Conservation (phyloP, 805 yeast species). For the Isabelozyma gotoi region DNA sequence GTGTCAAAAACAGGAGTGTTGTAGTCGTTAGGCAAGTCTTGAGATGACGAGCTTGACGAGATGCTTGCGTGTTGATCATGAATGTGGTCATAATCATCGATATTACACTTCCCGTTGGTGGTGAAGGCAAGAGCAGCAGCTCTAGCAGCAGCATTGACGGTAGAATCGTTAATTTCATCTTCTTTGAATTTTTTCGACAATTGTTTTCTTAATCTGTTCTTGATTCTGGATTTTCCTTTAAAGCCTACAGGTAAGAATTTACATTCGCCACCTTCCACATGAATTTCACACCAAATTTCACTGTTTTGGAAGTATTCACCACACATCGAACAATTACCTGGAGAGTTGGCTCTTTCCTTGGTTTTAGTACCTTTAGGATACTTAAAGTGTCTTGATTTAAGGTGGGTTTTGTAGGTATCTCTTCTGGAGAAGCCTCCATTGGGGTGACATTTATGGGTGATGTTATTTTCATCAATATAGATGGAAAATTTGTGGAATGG, state of each 20-base stretch:
- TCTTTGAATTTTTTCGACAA: conserved; percentile 18
- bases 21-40: conserved; percentile 11
- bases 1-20: conserved; percentile 9
- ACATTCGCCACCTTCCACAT: conserved; percentile 52
- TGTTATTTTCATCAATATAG: conserved; percentile 38
- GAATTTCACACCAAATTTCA: conserved; percentile 52
- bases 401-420: conserved; percentile 59
- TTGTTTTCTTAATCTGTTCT: conserved; percentile 41
- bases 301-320: conserved; percentile 49
- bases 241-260: conserved; percentile 42
- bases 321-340: conserved; percentile 57
- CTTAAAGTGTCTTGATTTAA: conserved; percentile 55
- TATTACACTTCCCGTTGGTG: conserved; percentile 10
- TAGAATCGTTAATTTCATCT: neutral
- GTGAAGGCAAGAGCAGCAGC: neutral
- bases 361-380: conserved; percentile 57
- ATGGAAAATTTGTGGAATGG: conserved; percentile 46
- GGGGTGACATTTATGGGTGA: conserved; percentile 51
- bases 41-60: conserved; percentile 9
- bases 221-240: conserved; percentile 43
- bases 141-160: conserved; percentile 1
- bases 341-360: conserved; percentile 38
- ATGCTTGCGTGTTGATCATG: conserved; percentile 8
- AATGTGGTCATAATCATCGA: conserved; percentile 13
- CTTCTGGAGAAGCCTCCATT: conserved; percentile 60